Percentiles rank a stretch among this genome's conserved stretches.
These are phyloP conservation scores for Martiniozyma abietophila DNA, from an alignment of 805 yeast genomes.

Conservation along the genomic window DNA sequence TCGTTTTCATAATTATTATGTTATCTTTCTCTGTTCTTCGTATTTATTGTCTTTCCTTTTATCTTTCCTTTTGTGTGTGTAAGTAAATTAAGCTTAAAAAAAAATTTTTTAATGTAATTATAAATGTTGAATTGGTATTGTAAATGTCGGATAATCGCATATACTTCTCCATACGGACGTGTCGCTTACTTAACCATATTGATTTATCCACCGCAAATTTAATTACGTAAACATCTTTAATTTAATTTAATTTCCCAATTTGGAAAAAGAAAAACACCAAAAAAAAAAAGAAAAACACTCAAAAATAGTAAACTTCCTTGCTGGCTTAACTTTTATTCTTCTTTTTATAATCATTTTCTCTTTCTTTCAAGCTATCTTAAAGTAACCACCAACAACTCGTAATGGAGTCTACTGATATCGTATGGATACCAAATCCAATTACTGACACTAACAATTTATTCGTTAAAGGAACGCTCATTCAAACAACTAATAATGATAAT, in stretches of 20 bases:
- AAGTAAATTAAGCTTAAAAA: too few species aligned
- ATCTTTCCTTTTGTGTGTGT: too few species aligned
- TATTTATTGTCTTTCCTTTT: conserved; percentile 9
- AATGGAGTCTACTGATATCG: too few species aligned
- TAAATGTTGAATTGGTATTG: too few species aligned
- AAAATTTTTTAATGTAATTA: too few species aligned
- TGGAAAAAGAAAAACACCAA: conserved; percentile 8
- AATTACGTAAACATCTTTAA: too few species aligned
- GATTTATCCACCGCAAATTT: too few species aligned
- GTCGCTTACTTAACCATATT: too few species aligned
- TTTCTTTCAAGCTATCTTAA: not conserved
- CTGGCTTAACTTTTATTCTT: not conserved
- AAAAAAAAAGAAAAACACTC: not conserved
- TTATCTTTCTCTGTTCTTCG: conserved; percentile 9
- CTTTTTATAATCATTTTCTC: not conserved
- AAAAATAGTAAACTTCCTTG: not conserved
- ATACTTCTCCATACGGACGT: too few species aligned
- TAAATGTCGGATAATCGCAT: too few species aligned
- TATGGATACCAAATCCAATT: conserved; percentile 36
- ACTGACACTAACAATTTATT: conserved; percentile 45
- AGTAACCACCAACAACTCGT: too few species aligned
- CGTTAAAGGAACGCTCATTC: conserved; percentile 49
- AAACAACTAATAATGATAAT: conserved; percentile 27
- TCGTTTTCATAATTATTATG: not conserved
- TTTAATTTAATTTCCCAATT: conserved; percentile 2